Conservation (phyloP, 225 moss, liverwort and hornwort genomes). For the Marchantia paleacea region DNA sequence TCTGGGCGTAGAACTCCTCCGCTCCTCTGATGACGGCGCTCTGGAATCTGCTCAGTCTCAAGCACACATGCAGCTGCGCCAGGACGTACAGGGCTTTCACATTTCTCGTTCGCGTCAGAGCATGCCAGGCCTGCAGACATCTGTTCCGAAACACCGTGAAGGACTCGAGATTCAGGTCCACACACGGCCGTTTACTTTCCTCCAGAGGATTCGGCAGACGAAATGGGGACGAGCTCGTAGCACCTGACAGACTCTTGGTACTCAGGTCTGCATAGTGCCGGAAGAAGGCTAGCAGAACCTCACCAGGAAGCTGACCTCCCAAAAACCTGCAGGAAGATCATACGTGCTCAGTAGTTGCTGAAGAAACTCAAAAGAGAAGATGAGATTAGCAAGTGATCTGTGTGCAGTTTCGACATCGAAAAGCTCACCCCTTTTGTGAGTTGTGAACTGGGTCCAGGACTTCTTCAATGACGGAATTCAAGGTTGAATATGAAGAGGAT, state of each 20-base stretch:
- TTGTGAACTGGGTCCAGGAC: slow-evolving; percentile 19
- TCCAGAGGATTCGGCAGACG: slow-evolving; percentile 14
- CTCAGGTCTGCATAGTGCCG: slow-evolving; percentile 6
- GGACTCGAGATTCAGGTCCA: slow-evolving; percentile 10
- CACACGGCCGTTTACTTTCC: slow-evolving; percentile 2
- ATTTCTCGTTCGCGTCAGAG: slow-evolving; percentile 19
- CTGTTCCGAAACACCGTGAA: slow-evolving; percentile 19
- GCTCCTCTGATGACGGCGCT: slow-evolving; percentile 24
- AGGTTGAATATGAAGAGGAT: slow-evolving; percentile 7
- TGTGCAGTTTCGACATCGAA: neutral
- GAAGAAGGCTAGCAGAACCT: slow-evolving; percentile 28
- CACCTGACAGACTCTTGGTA: slow-evolving; percentile 15
- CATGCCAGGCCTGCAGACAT: slow-evolving; percentile 39
- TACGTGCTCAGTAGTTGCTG: neutral
- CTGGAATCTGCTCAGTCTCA: slow-evolving; percentile 32
- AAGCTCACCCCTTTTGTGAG: slow-evolving; percentile 8
- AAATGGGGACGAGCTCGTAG: neutral
- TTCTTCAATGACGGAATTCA: slow-evolving; percentile 26
- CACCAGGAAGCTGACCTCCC: slow-evolving; percentile 22
- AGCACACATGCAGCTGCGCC: slow-evolving; percentile 16
- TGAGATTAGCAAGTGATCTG: neutral
- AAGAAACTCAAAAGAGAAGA: neutral
- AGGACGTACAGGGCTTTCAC: slow-evolving; percentile 24
- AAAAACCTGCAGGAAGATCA: slow-evolving; percentile 25
- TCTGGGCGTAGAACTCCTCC: slow-evolving; percentile 25